These are phyloP conservation scores for Agrocybe praecox DNA, from an alignment of 768 basidiomycete genomes.

Conservation along the genomic window DNA sequence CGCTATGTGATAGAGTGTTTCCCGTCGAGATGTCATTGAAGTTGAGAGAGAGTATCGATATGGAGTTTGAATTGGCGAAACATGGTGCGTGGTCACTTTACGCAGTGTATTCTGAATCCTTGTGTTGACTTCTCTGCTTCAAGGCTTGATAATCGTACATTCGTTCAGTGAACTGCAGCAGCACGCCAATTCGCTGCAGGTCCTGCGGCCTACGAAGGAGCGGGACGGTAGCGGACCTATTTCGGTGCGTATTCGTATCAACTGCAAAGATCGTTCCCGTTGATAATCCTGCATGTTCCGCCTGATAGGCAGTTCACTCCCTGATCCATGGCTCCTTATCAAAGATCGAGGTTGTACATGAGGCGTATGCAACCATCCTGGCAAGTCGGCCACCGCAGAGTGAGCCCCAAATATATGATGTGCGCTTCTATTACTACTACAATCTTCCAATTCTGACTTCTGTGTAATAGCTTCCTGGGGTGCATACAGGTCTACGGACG, in stretches of 20 bases:
- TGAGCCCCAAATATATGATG: constrained; percentile 15
- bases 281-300: background rate
- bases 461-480: constrained; percentile 27
- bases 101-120: background rate
- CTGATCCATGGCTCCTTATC: constrained; percentile 20
- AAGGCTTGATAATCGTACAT: constrained; percentile 24
- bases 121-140: background rate
- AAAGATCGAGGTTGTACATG: constrained; percentile 22
- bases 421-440: constrained; percentile 2
- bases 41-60: constrained; percentile 21
- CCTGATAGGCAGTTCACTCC: constrained; percentile 18
- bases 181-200: constrained; percentile 16
- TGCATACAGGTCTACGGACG: constrained; percentile 18
- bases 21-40: constrained; percentile 26
- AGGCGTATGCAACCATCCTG: constrained; percentile 16
- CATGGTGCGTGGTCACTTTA: constrained; percentile 18
- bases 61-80: constrained; percentile 19
- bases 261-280: background rate
- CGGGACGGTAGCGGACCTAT: constrained; percentile 22
- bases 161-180: constrained; percentile 20
- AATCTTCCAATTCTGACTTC: background rate
- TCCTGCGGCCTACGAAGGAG: constrained; percentile 13
- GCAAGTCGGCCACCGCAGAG: constrained; percentile 3
- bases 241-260: constrained; percentile 13
- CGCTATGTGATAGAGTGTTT: constrained; percentile 25